Base-by-base conservation (phyloP, 352 stramenopile species). In the Phytophthora foliorum region DNA sequence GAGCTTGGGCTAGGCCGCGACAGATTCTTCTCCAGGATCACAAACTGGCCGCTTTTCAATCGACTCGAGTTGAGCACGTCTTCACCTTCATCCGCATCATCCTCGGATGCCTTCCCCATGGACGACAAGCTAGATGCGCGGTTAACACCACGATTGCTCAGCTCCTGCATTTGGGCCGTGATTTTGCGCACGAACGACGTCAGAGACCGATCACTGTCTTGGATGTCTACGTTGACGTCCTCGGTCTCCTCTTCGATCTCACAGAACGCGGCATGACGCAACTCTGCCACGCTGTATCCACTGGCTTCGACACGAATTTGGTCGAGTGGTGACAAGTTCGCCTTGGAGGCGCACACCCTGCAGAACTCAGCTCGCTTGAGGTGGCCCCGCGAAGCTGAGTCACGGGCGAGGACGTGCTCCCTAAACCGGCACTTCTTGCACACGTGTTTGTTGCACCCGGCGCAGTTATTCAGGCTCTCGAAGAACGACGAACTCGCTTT, bases 61-160 rank as follows among this genome's bases (percentile, higher is more conserved):
- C 58, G 56, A 53, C 77, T 69, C 21, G 72, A 80, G 54, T 77
- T 74, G 64, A 80, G 67, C 58, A 80, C 63, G 51, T 80, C 72
- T 66, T 45, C 48, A 4, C 46, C 57, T 41, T 80, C 67, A 8
- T 55, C 58, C 13, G 73, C 63, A 14, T 80, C 67, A 16, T 76
- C 72, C 25, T 75, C 66, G 2, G 57, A 75, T 17, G 69, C 56
- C 38, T 74, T 76, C 31, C 73, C 67, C 36, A 72, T 68, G 5
- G 70, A 68, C 34, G 70, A 78, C 24, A 78, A 65, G 36, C 75
- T 78, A 14, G 72, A 79, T 19, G 57, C 38, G 44, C 60, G 42
- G n/a, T 54, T 34, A 19, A 74, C 62, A n/a, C 57, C 72, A 31
- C 63, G 55, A 29, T 19, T 69, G 44, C 53, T 68, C 27, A 74